Percentiles rank a stretch among this genome's conserved stretches.
These are phyloP conservation scores for Populus tomentosa DNA, from an alignment of 441 rosid species.

Conservation along the genomic window DNA sequence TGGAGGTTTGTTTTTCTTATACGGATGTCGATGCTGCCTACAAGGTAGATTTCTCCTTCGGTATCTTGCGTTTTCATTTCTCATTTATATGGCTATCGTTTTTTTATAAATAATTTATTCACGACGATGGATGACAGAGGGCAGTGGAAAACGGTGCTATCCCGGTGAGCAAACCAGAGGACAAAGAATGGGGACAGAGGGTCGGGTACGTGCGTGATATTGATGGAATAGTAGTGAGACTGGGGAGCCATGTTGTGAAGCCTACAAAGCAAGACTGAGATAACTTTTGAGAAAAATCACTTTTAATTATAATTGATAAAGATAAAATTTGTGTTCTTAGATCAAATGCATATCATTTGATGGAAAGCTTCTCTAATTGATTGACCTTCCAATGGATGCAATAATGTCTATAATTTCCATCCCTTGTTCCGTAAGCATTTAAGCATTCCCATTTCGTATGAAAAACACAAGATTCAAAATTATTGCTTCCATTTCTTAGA, in stretches of 20 bases:
- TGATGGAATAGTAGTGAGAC: conserved; percentile 59
- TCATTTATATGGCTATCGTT: not conserved
- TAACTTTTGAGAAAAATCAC: not conserved
- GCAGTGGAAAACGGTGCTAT: conserved; percentile 83
- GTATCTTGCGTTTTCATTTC: not conserved
- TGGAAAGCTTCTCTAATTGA: no score
- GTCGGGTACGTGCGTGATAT: conserved; percentile 83
- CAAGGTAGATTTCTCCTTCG: conserved; percentile 38
- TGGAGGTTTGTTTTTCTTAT: conserved; percentile 74
- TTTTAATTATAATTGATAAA: no score
- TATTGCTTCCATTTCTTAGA: no score
- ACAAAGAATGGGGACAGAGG: conserved; percentile 86
- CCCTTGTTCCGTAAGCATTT: no score
- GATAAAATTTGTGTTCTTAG: no score
- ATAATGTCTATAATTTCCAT: no score
- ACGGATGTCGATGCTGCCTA: conserved; percentile 71
- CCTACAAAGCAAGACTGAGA: conserved; percentile 32
- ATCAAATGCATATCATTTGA: no score
- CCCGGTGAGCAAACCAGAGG: conserved; percentile 66
- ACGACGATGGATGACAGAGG: conserved; percentile 36
- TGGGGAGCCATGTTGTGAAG: conserved; percentile 58
- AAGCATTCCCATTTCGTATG: no score
- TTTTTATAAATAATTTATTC: not conserved
- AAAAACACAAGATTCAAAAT: no score
- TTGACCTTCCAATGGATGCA: no score